A percentile compares a stretch with the other conserved stretches of the same genome.
phyloP scores from a whole-genome alignment of 805 yeast species.

The Wickerhamiella dianesei region DNA sequence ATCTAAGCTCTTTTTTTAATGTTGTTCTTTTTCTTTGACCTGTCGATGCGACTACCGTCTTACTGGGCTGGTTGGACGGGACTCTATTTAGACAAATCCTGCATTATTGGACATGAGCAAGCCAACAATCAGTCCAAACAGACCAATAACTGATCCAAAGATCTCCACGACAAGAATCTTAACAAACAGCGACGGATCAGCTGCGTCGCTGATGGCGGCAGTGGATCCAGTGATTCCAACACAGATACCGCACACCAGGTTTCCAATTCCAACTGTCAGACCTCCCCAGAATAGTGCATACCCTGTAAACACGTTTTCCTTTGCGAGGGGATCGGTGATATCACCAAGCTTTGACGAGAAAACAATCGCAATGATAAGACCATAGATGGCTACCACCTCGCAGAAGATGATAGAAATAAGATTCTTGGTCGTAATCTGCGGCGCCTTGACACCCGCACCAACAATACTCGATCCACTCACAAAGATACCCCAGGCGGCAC shows the following conservation, averaged over 20 bases:
- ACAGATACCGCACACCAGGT: conserved; percentile 90
- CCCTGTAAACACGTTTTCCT: conserved; percentile 85
- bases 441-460: conserved; percentile 98
- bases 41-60: too few relatives aligned
- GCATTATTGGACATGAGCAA: conserved; percentile 95
- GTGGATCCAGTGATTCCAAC: conserved; percentile 97
- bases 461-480: conserved; percentile 86
- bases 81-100: not conserved
- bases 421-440: conserved; percentile 93
- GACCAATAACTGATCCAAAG: conserved; percentile 91
- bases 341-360: conserved; percentile 73
- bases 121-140: conserved; percentile 96
- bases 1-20: too few relatives aligned
- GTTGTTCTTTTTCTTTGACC: too few relatives aligned
- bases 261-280: conserved; percentile 82
- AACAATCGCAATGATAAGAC: conserved; percentile 93
- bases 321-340: conserved; percentile 46
- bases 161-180: conserved; percentile 94
- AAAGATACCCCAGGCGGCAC: conserved; percentile 99
- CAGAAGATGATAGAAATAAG: conserved; percentile 94
- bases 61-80: too few relatives aligned
- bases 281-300: conserved; percentile 98
- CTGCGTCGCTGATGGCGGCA: conserved; percentile 97
- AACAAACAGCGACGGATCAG: conserved; percentile 87
- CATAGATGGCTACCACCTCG: conserved; percentile 98